Percentiles rank a stretch among this genome's conserved stretches.
phyloP scores from a whole-genome alignment of 208 protist genomes.

The Wallacemonas sp. region DNA sequence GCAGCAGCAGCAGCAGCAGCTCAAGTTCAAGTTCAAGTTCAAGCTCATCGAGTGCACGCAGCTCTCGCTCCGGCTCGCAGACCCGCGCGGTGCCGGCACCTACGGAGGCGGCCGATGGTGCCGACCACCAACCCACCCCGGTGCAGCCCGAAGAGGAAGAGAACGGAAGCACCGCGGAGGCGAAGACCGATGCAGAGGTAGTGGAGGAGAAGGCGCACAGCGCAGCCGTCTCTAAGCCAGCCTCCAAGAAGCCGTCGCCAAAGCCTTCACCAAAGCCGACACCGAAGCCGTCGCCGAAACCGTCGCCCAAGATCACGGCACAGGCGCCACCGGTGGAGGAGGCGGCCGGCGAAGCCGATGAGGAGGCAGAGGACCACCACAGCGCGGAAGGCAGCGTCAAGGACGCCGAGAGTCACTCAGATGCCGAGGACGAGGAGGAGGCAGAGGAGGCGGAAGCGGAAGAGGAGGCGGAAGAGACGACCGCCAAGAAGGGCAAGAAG shows the following conservation, averaged over 20 bases:
- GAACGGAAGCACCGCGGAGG: too few species aligned
- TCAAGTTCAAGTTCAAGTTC: background rate
- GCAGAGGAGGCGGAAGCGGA: constrained; percentile 14
- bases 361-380: constrained; percentile 15
- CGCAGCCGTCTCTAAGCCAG: background rate
- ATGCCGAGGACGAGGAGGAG: constrained; percentile 15
- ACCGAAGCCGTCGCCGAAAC: background rate
- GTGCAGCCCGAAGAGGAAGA: background rate
- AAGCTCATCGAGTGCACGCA: too few species aligned
- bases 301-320: background rate
- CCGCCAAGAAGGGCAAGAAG: constrained; percentile 21
- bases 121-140: background rate
- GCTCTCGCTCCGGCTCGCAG: background rate
- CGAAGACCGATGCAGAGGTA: background rate
- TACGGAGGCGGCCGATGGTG: constrained; percentile 1
- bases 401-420: constrained; percentile 11
- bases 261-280: constrained; percentile 1
- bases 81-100: background rate
- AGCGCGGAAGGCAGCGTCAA: constrained; percentile 11
- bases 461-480: constrained; percentile 19
- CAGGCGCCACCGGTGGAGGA: constrained; percentile 3
- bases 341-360: background rate
- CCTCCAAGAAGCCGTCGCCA: background rate
- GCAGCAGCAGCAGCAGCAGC: constrained; percentile 3
- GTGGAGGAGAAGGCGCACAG: constrained; percentile 4